phyloP scores from a whole-genome alignment of 345 rosid genomes.

The Citrus glauca region DNA sequence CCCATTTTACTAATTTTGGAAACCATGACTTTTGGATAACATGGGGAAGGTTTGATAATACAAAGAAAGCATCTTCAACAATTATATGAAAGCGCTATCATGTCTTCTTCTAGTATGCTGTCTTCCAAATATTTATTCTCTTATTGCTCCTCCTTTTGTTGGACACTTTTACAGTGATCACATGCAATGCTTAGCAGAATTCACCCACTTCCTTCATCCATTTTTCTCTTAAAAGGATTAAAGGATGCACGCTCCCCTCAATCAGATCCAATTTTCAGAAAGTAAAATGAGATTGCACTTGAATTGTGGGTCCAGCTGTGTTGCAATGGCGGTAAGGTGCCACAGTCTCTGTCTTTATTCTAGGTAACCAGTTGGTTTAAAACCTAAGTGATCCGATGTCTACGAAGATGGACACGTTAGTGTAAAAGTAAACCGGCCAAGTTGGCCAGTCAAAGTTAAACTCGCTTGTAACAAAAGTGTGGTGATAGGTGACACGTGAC shows the following conservation, averaged over 20 bases:
- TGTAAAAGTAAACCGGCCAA: too few relatives aligned
- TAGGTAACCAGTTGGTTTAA: too few relatives aligned
- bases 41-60: background rate
- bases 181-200: background rate
- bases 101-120: slow-evolving; percentile 9
- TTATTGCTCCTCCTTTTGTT: too few relatives aligned
- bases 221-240: background rate
- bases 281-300: background rate
- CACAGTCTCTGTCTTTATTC: too few relatives aligned
- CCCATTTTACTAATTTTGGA: slow-evolving; percentile 6
- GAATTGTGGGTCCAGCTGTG: background rate
- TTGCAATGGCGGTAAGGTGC: too few relatives aligned
- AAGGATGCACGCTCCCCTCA: background rate
- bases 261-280: background rate
- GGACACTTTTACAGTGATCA: background rate
- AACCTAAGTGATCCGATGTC: too few relatives aligned
- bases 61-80: background rate
- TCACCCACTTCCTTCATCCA: background rate
- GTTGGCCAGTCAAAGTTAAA: too few relatives aligned
- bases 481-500: too few relatives aligned
- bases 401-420: too few relatives aligned
- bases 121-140: background rate
- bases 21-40: background rate
- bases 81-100: background rate
- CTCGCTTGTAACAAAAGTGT: too few relatives aligned